Base-by-base conservation (phyloP, 1,139 yeast species). In the Geotrichum klebahnii region DNA sequence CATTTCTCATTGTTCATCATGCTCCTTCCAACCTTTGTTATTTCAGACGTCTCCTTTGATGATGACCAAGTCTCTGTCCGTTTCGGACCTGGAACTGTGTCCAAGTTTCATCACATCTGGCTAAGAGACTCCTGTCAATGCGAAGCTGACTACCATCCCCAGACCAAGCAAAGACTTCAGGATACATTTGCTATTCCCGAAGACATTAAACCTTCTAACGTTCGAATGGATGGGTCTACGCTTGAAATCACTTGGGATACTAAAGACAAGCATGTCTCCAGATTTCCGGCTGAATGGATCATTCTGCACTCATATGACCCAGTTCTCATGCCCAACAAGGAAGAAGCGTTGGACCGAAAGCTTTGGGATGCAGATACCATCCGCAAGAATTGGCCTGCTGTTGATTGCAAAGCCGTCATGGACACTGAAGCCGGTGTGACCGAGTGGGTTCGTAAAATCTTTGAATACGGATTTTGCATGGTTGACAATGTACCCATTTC, bases 91-190 rank as follows among this genome's bases (percentile, higher is more conserved):
- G 69, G 68, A n/a, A 51, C 55, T 40, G 59, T 57, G 4, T 65
- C 71, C 37, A 57, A 61, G 41, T 68, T 53, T 53, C 84, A 81
- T 63, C 66, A 75, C 63, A 72, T 83, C 50, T 83, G 89, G 89
- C 71, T 84, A 28, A 70, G 90, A 46, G 92, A 84, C 64, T 77
- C 79, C 59, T 84, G 90, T 61, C 84, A 77, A 53, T 82, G 88
- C 59, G 66, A 69, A n/a, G 59, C 71, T 23, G 82, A 88, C 65
- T 80, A 74, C 66, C 82, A 79, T 59, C 70, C 75, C 2, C 65
- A 70, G 46, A 84, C 90, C 23, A 80, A 79, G 59, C 92, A 84
- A 64, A 67, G 90, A 43, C 67, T 82, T 17, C 71, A 80, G 45
- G 80, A 82, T 60, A 79, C 86, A 9, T 81, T 81, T 41, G 34